These are phyloP conservation scores for Pisolithus albus DNA, from an alignment of 768 basidiomycete species.

Conservation along the genomic window DNA sequence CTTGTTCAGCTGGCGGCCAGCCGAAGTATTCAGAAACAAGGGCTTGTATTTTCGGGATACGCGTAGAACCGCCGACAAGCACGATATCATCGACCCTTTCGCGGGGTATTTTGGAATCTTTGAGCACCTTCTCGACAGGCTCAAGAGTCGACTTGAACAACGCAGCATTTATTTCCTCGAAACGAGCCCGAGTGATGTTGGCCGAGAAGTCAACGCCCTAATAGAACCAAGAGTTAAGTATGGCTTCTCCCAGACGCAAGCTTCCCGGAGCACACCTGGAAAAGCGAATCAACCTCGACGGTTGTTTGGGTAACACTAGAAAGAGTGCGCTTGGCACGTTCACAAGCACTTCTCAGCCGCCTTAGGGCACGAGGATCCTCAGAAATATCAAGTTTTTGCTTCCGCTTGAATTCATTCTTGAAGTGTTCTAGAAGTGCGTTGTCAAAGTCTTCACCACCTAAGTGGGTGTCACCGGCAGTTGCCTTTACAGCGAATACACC, in stretches of 20 bases:
- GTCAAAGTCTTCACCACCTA: constrained; percentile 99
- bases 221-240: constrained; percentile 7
- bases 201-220: constrained; percentile 97
- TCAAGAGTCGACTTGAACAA: constrained; percentile 97
- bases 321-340: constrained; percentile 98
- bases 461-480: constrained; percentile 97
- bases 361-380: constrained; percentile 95
- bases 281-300: constrained; percentile 98
- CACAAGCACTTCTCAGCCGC: constrained; percentile 94
- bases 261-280: constrained; percentile 51
- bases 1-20: constrained; percentile 97
- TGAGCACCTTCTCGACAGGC: constrained; percentile 97
- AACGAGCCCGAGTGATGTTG: constrained; percentile 98
- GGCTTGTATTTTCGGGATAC: constrained; percentile 98
- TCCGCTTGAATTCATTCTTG: constrained; percentile 99
- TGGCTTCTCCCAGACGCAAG: background rate
- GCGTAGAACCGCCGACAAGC: constrained; percentile 98
- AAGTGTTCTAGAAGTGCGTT: constrained; percentile 97
- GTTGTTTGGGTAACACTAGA: constrained; percentile 98
- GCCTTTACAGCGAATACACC: constrained; percentile 99
- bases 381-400: constrained; percentile 95
- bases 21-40: constrained; percentile 98
- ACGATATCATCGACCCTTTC: constrained; percentile 99
- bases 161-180: constrained; percentile 96
- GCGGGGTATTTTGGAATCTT: constrained; percentile 96